Evolutionary conservation across 73 alveolate genomes (phyloP).

Genomic region (Stentor coeruleus): DNA sequence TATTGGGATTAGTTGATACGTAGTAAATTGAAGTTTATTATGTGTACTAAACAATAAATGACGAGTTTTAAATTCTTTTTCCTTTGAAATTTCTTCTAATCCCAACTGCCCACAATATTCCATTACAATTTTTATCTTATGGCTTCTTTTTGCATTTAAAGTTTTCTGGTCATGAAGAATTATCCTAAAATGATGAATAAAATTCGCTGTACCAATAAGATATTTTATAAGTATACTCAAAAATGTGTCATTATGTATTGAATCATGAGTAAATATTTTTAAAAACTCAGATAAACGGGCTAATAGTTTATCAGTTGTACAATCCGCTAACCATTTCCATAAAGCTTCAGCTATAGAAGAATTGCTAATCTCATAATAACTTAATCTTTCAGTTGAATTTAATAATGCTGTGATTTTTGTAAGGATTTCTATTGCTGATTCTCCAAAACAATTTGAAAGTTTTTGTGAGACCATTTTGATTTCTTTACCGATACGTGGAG

Average conservation of each 20-base stretch:
- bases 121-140: background rate
- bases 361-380: slow-evolving; percentile 11
- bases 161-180: background rate
- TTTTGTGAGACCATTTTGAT: background rate
- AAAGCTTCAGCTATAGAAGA: slow-evolving; percentile 5
- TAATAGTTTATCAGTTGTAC: background rate
- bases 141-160: background rate
- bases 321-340: slow-evolving; percentile 12
- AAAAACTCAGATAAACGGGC: background rate
- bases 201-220: background rate
- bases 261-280: background rate
- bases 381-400: background rate
- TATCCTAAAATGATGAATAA: background rate
- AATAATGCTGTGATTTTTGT: background rate
- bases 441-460: background rate
- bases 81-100: background rate
- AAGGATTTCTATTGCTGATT: background rate
- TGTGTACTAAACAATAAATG: background rate
- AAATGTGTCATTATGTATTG: background rate
- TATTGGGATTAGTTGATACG: background rate
- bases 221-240: no score
- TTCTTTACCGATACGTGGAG: background rate
- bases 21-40: background rate
- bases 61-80: background rate
- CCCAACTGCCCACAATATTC: background rate